Evolutionary conservation across 352 stramenopile species (phyloP), one percentile per base, ranked within the genome.

Genomic region (Phytophthora kernoviae): DNA sequence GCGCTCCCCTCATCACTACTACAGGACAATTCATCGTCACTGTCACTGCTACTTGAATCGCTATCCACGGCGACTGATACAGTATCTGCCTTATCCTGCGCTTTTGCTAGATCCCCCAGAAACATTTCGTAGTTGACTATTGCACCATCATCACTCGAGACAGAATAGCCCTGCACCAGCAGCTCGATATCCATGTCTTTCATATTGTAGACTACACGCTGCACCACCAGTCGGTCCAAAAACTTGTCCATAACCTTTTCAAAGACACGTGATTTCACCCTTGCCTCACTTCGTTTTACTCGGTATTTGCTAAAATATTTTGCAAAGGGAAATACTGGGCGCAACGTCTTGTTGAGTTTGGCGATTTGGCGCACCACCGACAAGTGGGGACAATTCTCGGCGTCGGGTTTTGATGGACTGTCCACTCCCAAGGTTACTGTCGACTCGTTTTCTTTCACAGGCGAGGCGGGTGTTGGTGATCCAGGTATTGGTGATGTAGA

Each of bases 181-280:
- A 79, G 37, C 36, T 82, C 68, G 4, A 77, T 64, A 45, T 90
- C 81, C 59, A 93, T 67, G 40, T 81, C 63, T 5, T 85, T 71
- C 77, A 93, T 91, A 40, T 87, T 83, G 65, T 85, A 89, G 1
- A 77, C 50, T 2, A 90, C 59, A 8, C 65, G 68, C 37, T 76
- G 58, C n/a, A 79, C 73, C 0, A 88, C 70, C 12, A 91, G 54
- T 18, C 73, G 75, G 36, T 72, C 65, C 18, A 93, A 56, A 33
- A 93, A 93, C 45, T 93, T 93, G 52, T 93, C 77, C 1, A 93
- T 58, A 34, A 91, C 72, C 22, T 89, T 90, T 27, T 86, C 74
- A 44, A 93, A 93, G 21, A 87, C 77, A 9, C 72, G 70, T 36
- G 71, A 51, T 68, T 84, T 88, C 18, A 92, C 76, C 2, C 62